phyloP scores from a whole-genome alignment of 2,329 filamentous ascomycete genomes.

The Sporothrix globosa region DNA sequence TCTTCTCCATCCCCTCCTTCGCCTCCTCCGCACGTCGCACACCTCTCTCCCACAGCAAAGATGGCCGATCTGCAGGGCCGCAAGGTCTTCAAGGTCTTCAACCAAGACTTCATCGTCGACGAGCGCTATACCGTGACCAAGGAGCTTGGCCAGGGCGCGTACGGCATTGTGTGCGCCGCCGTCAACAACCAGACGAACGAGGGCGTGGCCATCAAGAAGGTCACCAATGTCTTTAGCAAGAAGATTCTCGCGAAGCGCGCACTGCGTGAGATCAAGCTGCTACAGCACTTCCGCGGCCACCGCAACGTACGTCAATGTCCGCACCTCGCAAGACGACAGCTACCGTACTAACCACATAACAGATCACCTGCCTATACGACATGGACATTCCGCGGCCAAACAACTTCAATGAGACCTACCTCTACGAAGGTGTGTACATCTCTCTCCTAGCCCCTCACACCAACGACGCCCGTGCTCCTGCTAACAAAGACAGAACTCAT shows the following conservation, averaged over 20 bases:
- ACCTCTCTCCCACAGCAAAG: constrained; percentile 1
- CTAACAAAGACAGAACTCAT: constrained; percentile 74
- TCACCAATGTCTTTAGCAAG: constrained; percentile 99
- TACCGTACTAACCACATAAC: neutral
- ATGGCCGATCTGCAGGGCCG: constrained; percentile 54
- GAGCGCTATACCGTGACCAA: constrained; percentile 98
- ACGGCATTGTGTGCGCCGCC: constrained; percentile 97
- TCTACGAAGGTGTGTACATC: constrained; percentile 77
- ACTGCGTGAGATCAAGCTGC: constrained; percentile 94
- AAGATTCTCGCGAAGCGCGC: constrained; percentile 99
- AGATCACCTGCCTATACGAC: constrained; percentile 99
- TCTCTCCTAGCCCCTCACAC: neutral
- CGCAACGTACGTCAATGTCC: constrained; percentile 67
- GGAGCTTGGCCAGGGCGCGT: constrained; percentile 96
- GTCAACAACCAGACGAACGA: constrained; percentile 89
- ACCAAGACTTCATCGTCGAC: constrained; percentile 98
- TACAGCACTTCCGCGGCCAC: constrained; percentile 94
- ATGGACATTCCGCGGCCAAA: constrained; percentile 98
- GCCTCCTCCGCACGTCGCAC: neutral
- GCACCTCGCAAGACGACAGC: neutral
- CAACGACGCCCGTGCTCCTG: neutral
- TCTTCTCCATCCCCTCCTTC: neutral
- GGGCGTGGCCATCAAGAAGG: constrained; percentile 98
- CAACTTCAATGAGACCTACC: constrained; percentile 98
- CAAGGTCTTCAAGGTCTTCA: constrained; percentile 99